Base-by-base conservation (phyloP, 768 basidiomycete genomes). In the Hemileccinum impolitum region DNA sequence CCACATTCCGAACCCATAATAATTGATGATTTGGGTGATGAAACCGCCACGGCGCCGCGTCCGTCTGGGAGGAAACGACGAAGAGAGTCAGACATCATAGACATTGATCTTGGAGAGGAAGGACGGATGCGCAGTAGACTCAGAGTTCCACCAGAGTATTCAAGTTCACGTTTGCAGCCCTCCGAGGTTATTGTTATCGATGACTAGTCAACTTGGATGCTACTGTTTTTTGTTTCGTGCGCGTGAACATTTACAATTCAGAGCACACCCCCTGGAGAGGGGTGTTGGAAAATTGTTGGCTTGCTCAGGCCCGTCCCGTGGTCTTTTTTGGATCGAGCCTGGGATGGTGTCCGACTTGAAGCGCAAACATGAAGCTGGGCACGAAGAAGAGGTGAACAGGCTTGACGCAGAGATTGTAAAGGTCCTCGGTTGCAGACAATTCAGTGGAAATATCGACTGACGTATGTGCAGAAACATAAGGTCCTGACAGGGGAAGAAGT, bases 401-500 rank as follows among this genome's bases (percentile, higher is more conserved):
- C 30, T 28, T 2, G 50, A 53, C 15, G 43, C 18, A 25, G 60
- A 51, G 17, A 25, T 10, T 11, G 3, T 21, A 47, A 61, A 60
- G 60, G 61, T 63, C 26, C 41, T 43, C 23, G n/a, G 38, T 44
- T 4, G 26, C 46, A 17, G 15, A n/a, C 8, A 19, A 19, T 8
- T 17, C 3, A 28, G 10, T 31, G 8, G 18, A 11, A 4, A 8
- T 12, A 35, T 15, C 31, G 31, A 40, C 58, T 44, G 15, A 56
- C 23, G 3, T 11, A 0, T 26, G 31, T 8, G 14, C 55, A 62
- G 58, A 61, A 61, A 54, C 62, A 63, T 34, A 79, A 77, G 54
- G 79, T 82, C 4, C 85, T 85, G 14, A 81, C 81, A 15, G 84
- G 84, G 39, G 78, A 81, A 50, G 88, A 93, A 63, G 70, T 93